phyloP scores from a whole-genome alignment of 2,329 filamentous ascomycete genomes.

The Trichoderma semiorbis region DNA sequence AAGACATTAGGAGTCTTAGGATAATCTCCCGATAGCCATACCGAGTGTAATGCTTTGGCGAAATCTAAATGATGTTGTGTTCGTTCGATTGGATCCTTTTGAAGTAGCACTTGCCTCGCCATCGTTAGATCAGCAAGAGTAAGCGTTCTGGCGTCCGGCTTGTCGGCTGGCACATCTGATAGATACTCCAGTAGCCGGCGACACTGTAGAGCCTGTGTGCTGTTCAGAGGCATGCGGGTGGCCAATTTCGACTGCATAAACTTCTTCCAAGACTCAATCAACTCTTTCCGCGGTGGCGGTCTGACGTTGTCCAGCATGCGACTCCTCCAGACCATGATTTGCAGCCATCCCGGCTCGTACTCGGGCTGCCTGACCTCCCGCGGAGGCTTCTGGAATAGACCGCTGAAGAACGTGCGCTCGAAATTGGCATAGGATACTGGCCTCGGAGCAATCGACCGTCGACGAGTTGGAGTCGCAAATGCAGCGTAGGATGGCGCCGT shows the following conservation, averaged over 20 bases:
- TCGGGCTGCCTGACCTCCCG: constrained; percentile 59
- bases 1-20: constrained; percentile 21
- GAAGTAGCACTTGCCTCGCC: constrained; percentile 44
- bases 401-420: constrained; percentile 53
- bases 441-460: constrained; percentile 24
- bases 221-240: constrained; percentile 52
- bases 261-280: constrained; percentile 61
- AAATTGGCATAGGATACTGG: constrained; percentile 24
- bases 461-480: constrained; percentile 30
- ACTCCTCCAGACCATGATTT: constrained; percentile 65
- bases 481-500: constrained; percentile 34
- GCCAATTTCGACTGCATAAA: constrained; percentile 59
- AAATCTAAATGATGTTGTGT: constrained; percentile 46
- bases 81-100: constrained; percentile 41
- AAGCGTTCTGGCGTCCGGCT: constrained; percentile 32
- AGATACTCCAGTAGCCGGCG: constrained; percentile 60
- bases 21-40: constrained; percentile 23
- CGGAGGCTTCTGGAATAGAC: constrained; percentile 58
- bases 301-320: constrained; percentile 61
- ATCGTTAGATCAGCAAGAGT: constrained; percentile 41
- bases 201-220: constrained; percentile 60
- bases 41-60: constrained; percentile 41
- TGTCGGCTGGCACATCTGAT: constrained; percentile 23
- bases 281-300: constrained; percentile 58
- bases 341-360: constrained; percentile 67